Evolutionary conservation across 805 yeast genomes (phyloP).

Genomic region (Wickerhamomyces xylosicus): DNA sequence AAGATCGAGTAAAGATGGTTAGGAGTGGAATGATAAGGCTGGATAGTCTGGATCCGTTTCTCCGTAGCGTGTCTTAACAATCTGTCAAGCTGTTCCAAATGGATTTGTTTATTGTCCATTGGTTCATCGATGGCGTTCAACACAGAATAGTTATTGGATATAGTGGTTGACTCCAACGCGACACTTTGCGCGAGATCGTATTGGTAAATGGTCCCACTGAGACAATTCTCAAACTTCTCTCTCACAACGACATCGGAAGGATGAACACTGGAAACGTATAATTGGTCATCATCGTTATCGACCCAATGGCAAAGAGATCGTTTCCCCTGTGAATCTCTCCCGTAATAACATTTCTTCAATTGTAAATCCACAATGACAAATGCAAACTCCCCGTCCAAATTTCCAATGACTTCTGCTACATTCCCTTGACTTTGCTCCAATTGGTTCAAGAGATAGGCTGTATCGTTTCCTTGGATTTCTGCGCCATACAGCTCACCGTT

Average conservation of each 20-base stretch:
- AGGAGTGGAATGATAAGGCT: slow-evolving; percentile 35
- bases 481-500: slow-evolving; percentile 83
- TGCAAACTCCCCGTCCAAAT: slow-evolving; percentile 79
- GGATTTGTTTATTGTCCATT: slow-evolving; percentile 2
- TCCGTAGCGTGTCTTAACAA: slow-evolving; percentile 29
- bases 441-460: slow-evolving; percentile 36
- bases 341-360: slow-evolving; percentile 47
- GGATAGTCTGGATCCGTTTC: slow-evolving; percentile 48
- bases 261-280: slow-evolving; percentile 39
- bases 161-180: slow-evolving; percentile 8
- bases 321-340: slow-evolving; percentile 76
- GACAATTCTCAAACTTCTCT: slow-evolving; percentile 40
- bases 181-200: slow-evolving; percentile 22
- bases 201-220: slow-evolving; percentile 37
- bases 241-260: slow-evolving; percentile 18
- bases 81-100: slow-evolving; percentile 16
- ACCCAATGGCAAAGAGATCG: slow-evolving; percentile 52
- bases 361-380: slow-evolving; percentile 36
- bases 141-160: slow-evolving; percentile 10
- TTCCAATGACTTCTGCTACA: slow-evolving; percentile 29
- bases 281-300: slow-evolving; percentile 18
- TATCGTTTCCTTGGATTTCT: slow-evolving; percentile 53
- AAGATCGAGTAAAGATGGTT: slow-evolving; percentile 43
- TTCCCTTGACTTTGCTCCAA: slow-evolving; percentile 19
- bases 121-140: slow-evolving; percentile 14